A percentile compares a stretch with the other conserved stretches of the same genome.
These are phyloP conservation scores for Chamaecrista fasciculata DNA, from an alignment of 306 rosid genomes.

Conservation along the genomic window DNA sequence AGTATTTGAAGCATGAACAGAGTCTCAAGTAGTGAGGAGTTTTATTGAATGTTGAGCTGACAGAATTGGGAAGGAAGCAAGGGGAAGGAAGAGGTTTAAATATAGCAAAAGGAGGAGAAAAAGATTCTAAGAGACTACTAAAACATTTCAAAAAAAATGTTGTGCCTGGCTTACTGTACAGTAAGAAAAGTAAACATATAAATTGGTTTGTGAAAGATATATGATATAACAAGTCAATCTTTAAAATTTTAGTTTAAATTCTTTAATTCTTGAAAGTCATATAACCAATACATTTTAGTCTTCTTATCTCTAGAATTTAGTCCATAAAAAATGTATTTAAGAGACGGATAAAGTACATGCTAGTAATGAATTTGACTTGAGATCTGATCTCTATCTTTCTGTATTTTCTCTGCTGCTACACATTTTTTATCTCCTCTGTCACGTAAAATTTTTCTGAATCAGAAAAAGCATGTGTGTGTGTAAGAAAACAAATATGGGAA, in stretches of 20 bases:
- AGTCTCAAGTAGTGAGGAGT: too few relatives aligned
- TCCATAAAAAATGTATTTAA: too few relatives aligned
- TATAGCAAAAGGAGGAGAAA: constrained; percentile 30
- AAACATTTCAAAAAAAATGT: constrained; percentile 48
- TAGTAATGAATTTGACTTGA: constrained; percentile 62
- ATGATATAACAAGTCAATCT: too few relatives aligned
- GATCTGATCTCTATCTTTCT: constrained; percentile 43
- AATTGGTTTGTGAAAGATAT: too few relatives aligned
- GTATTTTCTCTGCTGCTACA: constrained; percentile 37
- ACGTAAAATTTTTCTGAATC: constrained; percentile 52
- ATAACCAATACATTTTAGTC: too few relatives aligned
- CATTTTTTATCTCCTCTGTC: constrained; percentile 72
- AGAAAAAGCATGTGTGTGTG: constrained; percentile 7
- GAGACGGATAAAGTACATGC: constrained; percentile 44
- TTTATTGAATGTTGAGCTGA: constrained; percentile 43
- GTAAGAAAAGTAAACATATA: too few relatives aligned
- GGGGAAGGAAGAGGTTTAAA: constrained; percentile 35
- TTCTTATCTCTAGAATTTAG: too few relatives aligned
- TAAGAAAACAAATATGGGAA: constrained; percentile 34
- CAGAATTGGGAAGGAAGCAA: constrained; percentile 38
- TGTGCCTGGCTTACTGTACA: too few relatives aligned
- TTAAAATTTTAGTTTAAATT: too few relatives aligned
- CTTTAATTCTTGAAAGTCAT: too few relatives aligned
- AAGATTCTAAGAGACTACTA: constrained; percentile 27
- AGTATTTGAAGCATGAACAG: constrained; percentile 32